phyloP scores from a whole-genome alignment of 148 eudicot species.

The Fagopyrum homotropicum region DNA sequence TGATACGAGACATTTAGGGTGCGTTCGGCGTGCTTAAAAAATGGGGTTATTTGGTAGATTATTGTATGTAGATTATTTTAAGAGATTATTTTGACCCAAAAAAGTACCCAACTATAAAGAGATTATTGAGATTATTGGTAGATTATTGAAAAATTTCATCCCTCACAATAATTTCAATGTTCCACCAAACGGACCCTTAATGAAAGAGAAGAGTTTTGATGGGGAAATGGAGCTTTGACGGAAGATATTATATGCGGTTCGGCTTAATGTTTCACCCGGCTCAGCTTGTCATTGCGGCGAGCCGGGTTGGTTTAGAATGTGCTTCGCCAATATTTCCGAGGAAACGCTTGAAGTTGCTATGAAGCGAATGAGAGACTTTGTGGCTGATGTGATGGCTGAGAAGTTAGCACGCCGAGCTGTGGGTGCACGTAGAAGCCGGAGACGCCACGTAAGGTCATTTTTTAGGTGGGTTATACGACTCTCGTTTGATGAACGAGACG shows the following conservation, averaged over 20 bases:
- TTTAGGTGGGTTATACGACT: constrained; percentile 1
- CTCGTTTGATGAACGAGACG: not conserved
- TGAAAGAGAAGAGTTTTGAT: constrained; percentile 15
- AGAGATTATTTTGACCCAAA: too few relatives aligned
- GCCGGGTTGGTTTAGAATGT: constrained; percentile 25
- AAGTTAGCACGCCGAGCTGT: not conserved
- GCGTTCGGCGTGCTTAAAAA: too few relatives aligned
- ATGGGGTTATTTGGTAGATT: too few relatives aligned
- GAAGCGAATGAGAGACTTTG: constrained; percentile 1
- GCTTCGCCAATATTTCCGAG: constrained; percentile 20
- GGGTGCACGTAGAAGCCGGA: not conserved
- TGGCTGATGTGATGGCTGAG: not conserved
- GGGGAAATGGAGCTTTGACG: constrained; percentile 19
- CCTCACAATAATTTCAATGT: too few relatives aligned
- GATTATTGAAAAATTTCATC: too few relatives aligned
- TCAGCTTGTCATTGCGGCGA: constrained; percentile 23
- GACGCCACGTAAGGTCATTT: not conserved
- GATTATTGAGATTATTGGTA: too few relatives aligned
- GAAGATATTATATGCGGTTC: constrained; percentile 14
- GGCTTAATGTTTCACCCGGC: constrained; percentile 25
- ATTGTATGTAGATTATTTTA: too few relatives aligned
- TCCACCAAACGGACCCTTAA: too few relatives aligned
- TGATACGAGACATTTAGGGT: constrained; percentile 18
- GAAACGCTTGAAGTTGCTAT: constrained; percentile 12
- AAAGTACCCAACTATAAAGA: too few relatives aligned